Conservation (phyloP, 202 grass and related monocot species). For the Carex arenaria region DNA sequence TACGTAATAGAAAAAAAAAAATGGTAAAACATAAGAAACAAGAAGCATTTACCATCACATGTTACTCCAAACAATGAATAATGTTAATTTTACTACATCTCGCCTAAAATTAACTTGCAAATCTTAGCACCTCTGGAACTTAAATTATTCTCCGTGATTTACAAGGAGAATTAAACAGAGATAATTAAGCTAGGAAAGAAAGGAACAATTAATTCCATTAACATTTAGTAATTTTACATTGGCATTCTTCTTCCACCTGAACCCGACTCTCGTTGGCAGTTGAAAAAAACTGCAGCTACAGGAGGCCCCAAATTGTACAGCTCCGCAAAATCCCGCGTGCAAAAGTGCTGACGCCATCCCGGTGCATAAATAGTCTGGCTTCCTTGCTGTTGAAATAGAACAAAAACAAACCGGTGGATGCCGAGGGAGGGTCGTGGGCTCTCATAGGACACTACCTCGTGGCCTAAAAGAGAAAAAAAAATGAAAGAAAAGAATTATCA, state of each 20-base stretch:
- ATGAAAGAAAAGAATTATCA: background rate
- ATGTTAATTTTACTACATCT: background rate
- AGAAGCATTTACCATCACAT: background rate
- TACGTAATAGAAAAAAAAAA: background rate
- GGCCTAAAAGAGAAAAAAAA: slow-evolving; percentile 24
- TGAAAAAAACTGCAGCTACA: slow-evolving; percentile 76
- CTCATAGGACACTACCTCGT: slow-evolving; percentile 61
- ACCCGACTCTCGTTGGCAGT: slow-evolving; percentile 81
- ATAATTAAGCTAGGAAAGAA: background rate
- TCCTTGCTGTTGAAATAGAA: slow-evolving; percentile 70
- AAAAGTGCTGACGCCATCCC: slow-evolving; percentile 87
- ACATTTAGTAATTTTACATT: background rate
- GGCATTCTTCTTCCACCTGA: slow-evolving; percentile 71
- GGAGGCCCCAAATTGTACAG: slow-evolving; percentile 78
- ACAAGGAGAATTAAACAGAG: background rate
- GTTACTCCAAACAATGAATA: background rate
- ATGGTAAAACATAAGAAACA: background rate
- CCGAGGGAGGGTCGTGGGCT: slow-evolving; percentile 61
- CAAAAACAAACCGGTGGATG: slow-evolving; percentile 85
- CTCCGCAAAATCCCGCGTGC: slow-evolving; percentile 71
- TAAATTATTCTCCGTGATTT: background rate
- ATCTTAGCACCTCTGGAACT: background rate
- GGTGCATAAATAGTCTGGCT: slow-evolving; percentile 65
- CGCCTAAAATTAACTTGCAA: background rate
- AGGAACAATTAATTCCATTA: background rate